Evolutionary conservation across 345 rosid genomes (phyloP), one percentile per base, ranked within the genome.

Genomic region (Clausena lansium): DNA sequence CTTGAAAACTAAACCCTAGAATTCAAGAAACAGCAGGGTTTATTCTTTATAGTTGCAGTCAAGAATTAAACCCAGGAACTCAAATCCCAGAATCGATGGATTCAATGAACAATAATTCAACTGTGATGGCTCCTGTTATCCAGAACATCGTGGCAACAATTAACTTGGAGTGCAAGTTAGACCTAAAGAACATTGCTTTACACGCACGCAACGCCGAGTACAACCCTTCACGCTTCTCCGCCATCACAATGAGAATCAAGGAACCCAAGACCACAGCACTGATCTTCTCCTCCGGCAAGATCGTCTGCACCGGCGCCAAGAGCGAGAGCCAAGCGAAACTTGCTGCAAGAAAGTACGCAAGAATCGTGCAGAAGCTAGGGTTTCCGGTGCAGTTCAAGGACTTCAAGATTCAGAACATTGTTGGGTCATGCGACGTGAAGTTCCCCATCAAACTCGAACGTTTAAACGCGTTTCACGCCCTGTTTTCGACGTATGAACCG

Each of bases 251-350:
- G 98, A 87, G 98, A 83, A 94, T 94, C 9, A 89, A 93, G 83
- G 96, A 94, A 45, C 96, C 97, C 20, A 91, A 92, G 82, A 92
- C 98, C 1, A 94, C 97, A 0, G 98, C 97, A 0, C 81, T 92
- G 83, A 90, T 94, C 59, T 94, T 92, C 82, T 90, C 94, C 30
- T 92, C 98, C 1, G 98, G 98, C 11, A 92, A 92, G 87, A 90
- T 94, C 94, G 94, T 93, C 33, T 94, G 98, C 76, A 90, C 93
- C 0, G 98, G 98, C 74, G 96, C 98, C 38, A 94, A 94, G 79
- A 94, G 96, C 61, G 91, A 90, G 78, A 81, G 85, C 4, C 87
- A 84, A 75, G 90, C 94, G 14, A 87, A 87, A 78, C 71, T 92
- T 45, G 97, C 98, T 24, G 96, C 96, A 1, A 84, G 97, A 57